Evolutionary conservation across 108 stramenopile genomes (phyloP), one percentile per base, ranked within the genome.

Genomic region (Epipyxis sp.): DNA sequence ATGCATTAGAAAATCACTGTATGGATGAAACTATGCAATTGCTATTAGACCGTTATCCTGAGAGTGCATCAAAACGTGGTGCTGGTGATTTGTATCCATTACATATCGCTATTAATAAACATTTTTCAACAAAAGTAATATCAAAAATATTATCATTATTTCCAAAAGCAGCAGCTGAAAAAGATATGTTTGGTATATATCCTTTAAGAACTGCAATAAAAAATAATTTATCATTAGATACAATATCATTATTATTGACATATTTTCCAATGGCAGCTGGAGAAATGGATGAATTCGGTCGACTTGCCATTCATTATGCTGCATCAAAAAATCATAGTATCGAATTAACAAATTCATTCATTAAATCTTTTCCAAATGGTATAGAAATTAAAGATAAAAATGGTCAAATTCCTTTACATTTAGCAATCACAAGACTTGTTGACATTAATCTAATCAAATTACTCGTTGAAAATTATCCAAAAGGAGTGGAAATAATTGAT

Each of bases 301-400:
- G 61, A 10, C 6, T 65, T 10, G 61, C 61, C 3, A 32, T 65
- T 10, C 61, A 65, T 37, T 65, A 65, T 37, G 61, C 61, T 37
- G 61, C 35, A 3, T 65, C 61, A 35, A 16, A 32, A 32, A 6
- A 10, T 10, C 34, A 65, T 65, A 16, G 30, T 37, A 35, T 65
- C 10, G 10, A 16, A 37, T 65, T 65, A 37, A 25, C 34, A 32
- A 37, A 16, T 10, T 35, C 10, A 6, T 32, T 65, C 3, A 13
- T 65, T 6, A 32, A 29, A 32, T 10, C 13, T 37, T 35, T 32
- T 65, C 61, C 61, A 32, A 29, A 13, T 32, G 61, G 61, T 35
- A 37, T 65, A 13, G 25, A 37, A 13, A 65, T 32, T 32, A 37
- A 6, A 35, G 61, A 65, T 65, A 3, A 29, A 6, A 29, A 65